Evolutionary conservation across 805 yeast species (phyloP), one percentile per base, ranked within the genome.

Genomic region (Candida taoyuanica): DNA sequence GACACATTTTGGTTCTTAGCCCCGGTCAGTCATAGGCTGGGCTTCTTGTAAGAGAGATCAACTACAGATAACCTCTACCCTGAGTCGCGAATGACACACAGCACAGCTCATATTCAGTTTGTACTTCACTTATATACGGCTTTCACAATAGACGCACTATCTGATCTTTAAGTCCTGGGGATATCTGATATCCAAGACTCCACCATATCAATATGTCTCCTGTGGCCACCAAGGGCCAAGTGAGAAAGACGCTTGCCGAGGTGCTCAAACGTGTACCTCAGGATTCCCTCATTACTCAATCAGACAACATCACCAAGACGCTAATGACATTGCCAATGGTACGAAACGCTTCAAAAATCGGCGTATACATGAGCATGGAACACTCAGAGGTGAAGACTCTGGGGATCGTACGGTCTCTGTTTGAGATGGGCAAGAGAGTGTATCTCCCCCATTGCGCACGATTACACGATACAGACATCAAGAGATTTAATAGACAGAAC

Each of bases 351-450:
- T 49, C 52, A 8, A 65, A 56, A 4, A 56, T 88, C 2, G 96
- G 82, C 0, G 53, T 86, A 21, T 89, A 76, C 52, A 74, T 88
- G 84, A 78, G 74, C 56, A 81, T 89, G 88, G 86, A 81, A 2
- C 47, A 60, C 16, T 70, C 77, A 35, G 97, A 89, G 59, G 65
- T 84, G 2, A 73, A 73, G 39, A 88, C 96, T 0, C 50, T 58
- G 8, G 56, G 55, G 1, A 58, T 88, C 9, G 73, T 89, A 3
- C 48, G 64, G 31, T 43, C 64, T 14, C 74, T 85, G 8, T 78
- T 83, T 39, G 53, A 53, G 0, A 58, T 64, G 34, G 63, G 68
- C 2, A 81, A 80, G 44, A 36, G 44, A 2, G 79, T 83, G 0
- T 85, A 66, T 48, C 57, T 82, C 7, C 89, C 93, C 0, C 64